phyloP scores from a whole-genome alignment of 495 filamentous ascomycete genomes.

The Penicillium soppii region DNA sequence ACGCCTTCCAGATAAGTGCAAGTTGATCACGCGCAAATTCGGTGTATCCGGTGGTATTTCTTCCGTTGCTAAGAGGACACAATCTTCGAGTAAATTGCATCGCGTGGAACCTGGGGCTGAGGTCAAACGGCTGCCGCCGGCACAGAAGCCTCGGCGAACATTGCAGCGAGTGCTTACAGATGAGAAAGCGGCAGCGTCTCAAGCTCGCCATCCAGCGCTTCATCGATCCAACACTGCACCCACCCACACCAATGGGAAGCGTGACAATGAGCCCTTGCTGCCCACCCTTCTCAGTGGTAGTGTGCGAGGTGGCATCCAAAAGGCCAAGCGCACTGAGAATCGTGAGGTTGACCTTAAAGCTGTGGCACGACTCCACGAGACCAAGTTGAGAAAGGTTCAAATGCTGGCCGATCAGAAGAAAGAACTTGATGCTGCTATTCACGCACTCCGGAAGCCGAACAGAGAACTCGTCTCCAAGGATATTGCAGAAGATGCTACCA shows the following conservation, averaged over 20 bases:
- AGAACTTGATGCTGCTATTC: conserved; percentile 81
- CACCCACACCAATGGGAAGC: conserved; percentile 36
- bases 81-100: conserved; percentile 25
- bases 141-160: conserved; percentile 53
- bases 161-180: conserved; percentile 73
- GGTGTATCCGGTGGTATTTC: conserved; percentile 71
- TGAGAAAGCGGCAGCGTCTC: conserved; percentile 42
- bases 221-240: conserved; percentile 66
- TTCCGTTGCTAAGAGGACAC: conserved; percentile 40
- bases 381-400: conserved; percentile 71
- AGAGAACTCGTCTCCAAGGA: conserved; percentile 72
- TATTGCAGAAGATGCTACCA: conserved; percentile 68
- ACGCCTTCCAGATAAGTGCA: conserved; percentile 77
- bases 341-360: conserved; percentile 68
- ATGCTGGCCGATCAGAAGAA: conserved; percentile 64
- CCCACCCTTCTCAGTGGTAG: conserved; percentile 30
- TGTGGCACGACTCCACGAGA: conserved; percentile 55
- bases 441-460: conserved; percentile 82
- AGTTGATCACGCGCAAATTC: conserved; percentile 78
- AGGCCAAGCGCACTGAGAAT: conserved; percentile 59
- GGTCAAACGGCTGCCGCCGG: conserved; percentile 45
- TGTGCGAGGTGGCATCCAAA: conserved; percentile 55
- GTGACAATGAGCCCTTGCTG: conserved; percentile 36
- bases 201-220: conserved; percentile 49
- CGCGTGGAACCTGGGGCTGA: conserved; percentile 55